phyloP scores from a whole-genome alignment of 257 asterid species.

The Plantago ovata region DNA sequence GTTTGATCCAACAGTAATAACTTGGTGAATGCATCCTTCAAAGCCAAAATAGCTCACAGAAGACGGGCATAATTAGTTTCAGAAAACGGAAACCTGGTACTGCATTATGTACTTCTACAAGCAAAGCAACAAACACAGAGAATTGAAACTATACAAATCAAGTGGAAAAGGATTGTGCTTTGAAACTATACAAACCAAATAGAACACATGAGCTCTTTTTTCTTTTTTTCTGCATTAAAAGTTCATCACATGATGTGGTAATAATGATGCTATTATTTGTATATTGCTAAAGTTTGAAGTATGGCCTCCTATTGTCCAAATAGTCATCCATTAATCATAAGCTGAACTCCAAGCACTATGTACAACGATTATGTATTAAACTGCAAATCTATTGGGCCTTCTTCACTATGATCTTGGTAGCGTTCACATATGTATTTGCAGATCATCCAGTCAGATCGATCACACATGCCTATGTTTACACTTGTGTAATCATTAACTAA shows the following conservation, averaged over 20 bases:
- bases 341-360: too few relatives aligned
- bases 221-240: too few relatives aligned
- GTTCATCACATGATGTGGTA: too few relatives aligned
- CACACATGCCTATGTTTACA: neutral
- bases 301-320: too few relatives aligned
- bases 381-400: neutral
- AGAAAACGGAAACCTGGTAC: slow-evolving; percentile 1
- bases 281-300: too few relatives aligned
- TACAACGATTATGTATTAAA: too few relatives aligned
- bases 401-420: neutral
- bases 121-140: slow-evolving; percentile 6
- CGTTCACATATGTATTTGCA: neutral
- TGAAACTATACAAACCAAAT: too few relatives aligned
- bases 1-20: slow-evolving; percentile 15
- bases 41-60: slow-evolving; percentile 9
- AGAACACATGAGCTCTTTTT: too few relatives aligned
- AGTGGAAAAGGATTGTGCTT: neutral
- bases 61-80: slow-evolving; percentile 3
- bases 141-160: slow-evolving; percentile 4
- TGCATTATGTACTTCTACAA: neutral
- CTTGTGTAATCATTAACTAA: neutral
- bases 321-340: too few relatives aligned
- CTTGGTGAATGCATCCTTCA: slow-evolving; percentile 3
- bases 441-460: slow-evolving; percentile 4
- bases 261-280: too few relatives aligned